phyloP scores from a whole-genome alignment of 768 basidiomycete genomes.

The Phanerochaete sordida region DNA sequence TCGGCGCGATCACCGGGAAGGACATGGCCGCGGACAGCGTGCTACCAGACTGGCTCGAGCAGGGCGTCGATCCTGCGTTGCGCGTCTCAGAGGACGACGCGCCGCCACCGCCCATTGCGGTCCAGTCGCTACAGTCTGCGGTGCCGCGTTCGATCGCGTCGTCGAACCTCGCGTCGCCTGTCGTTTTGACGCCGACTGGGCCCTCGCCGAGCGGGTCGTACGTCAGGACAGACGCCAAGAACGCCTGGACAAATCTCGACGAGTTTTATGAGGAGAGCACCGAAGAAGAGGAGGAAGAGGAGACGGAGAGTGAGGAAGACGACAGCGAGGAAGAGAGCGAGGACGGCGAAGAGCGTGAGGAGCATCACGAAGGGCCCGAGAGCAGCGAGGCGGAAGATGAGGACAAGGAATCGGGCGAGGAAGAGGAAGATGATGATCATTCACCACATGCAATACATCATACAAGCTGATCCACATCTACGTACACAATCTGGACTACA shows the following conservation, averaged over 20 bases:
- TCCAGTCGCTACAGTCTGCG: slow-evolving; percentile 32
- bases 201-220: slow-evolving; percentile 42
- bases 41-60: slow-evolving; percentile 86
- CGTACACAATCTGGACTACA: slow-evolving; percentile 18
- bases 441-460: not conserved
- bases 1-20: slow-evolving; percentile 59
- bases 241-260: slow-evolving; percentile 60
- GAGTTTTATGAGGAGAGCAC: slow-evolving; percentile 61
- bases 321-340: slow-evolving; percentile 31
- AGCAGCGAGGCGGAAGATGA: slow-evolving; percentile 10
- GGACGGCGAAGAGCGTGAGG: slow-evolving; percentile 25
- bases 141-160: slow-evolving; percentile 23
- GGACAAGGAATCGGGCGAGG: slow-evolving; percentile 20
- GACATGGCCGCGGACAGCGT: slow-evolving; percentile 45
- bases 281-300: slow-evolving; percentile 30
- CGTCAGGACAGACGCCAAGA: slow-evolving; percentile 33
- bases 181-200: slow-evolving; percentile 55
- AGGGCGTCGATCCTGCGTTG: slow-evolving; percentile 74
- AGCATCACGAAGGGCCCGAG: slow-evolving; percentile 14
- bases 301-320: slow-evolving; percentile 20
- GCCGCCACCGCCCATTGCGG: slow-evolving; percentile 27
- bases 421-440: slow-evolving; percentile 23
- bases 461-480: not conserved
- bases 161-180: slow-evolving; percentile 37
- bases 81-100: slow-evolving; percentile 65